Evolutionary conservation across 768 basidiomycete species (phyloP).

Genomic region (Gelatoporia subvermispora): DNA sequence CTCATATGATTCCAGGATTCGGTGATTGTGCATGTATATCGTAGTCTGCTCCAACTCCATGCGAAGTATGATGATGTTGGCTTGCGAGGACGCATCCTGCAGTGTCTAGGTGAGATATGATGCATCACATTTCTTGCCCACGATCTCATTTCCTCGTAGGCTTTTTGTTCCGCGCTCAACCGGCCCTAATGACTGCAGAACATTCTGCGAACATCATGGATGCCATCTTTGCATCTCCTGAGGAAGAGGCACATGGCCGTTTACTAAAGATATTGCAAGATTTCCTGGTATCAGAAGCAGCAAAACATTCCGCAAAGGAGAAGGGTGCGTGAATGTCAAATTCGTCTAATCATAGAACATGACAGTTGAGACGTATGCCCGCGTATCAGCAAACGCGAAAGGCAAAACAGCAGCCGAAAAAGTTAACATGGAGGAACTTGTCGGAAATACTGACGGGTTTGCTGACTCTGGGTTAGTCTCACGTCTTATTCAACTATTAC

Average conservation of each 20-base stretch:
- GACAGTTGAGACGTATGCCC: neutral
- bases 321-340: constrained; percentile 42
- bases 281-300: constrained; percentile 79
- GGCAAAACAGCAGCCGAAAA: constrained; percentile 36
- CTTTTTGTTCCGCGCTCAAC: constrained; percentile 88
- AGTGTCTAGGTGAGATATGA: constrained; percentile 69
- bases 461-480: constrained; percentile 87
- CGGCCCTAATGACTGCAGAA: constrained; percentile 82
- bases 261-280: constrained; percentile 88
- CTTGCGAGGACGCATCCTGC: constrained; percentile 69
- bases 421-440: constrained; percentile 89
- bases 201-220: constrained; percentile 85
- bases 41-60: constrained; percentile 66
- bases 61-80: constrained; percentile 54
- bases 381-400: constrained; percentile 26
- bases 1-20: constrained; percentile 40
- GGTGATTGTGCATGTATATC: constrained; percentile 81
- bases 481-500: neutral
- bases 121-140: neutral
- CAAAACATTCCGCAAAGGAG: constrained; percentile 68
- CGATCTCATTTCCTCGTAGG: constrained; percentile 32
- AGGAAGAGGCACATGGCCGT: constrained; percentile 67
- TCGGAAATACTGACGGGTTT: constrained; percentile 93
- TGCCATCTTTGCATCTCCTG: constrained; percentile 69
- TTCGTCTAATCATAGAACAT: no score